Conservation (phyloP, 75 land plant species). For the Pinus taeda region DNA sequence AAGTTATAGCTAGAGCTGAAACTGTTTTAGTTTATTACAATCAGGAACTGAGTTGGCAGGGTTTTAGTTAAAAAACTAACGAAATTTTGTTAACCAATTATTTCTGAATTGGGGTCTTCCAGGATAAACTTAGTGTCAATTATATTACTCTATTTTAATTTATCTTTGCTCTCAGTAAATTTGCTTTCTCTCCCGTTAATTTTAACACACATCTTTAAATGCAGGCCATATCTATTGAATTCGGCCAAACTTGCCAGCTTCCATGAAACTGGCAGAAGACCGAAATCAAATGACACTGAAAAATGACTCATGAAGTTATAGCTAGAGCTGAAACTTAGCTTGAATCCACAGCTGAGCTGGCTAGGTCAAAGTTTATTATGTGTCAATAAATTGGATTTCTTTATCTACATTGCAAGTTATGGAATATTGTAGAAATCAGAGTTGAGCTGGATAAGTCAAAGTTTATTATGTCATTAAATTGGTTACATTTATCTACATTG, state of each 20-base stretch:
- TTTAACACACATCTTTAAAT: not conserved
- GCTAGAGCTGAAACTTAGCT: not conserved
- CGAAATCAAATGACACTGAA: not conserved
- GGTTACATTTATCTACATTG: no score
- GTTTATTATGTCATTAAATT: not conserved
- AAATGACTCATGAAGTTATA: not conserved
- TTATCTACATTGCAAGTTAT: no score
- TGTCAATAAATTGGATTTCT: not conserved
- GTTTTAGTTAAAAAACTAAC: no score
- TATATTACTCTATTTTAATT: no score
- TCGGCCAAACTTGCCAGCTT: not conserved
- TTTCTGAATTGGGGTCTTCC: no score
- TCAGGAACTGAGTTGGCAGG: no score
- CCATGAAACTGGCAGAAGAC: not conserved
- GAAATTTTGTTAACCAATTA: no score
- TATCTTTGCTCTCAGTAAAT: no score
- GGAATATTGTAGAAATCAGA: not conserved
- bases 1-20: not conserved
- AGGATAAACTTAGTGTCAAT: no score
- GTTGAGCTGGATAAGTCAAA: not conserved
- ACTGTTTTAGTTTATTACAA: no score
- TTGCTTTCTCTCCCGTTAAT: no score
- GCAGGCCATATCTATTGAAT: not conserved
- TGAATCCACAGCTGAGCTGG: not conserved
- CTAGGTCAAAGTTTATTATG: not conserved